Evolutionary conservation across 2,329 filamentous ascomycete genomes (phyloP).

Genomic region (Diplodia mutila): DNA sequence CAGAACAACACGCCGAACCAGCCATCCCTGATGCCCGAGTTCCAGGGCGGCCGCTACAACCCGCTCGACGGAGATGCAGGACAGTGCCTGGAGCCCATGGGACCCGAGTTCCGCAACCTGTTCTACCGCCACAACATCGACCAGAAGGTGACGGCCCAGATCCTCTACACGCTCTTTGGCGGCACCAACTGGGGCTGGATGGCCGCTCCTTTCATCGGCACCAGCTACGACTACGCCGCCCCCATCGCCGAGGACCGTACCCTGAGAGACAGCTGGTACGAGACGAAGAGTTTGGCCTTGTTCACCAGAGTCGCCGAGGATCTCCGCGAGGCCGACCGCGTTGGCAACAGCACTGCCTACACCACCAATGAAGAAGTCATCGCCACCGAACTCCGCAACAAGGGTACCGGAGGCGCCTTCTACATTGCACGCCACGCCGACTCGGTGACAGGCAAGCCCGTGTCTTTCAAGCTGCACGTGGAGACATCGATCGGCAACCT

Average conservation of each 20-base stretch:
- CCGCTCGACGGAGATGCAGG: constrained; percentile 64
- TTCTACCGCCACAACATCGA: constrained; percentile 67
- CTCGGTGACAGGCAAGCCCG: constrained; percentile 55
- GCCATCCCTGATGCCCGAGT: constrained; percentile 61
- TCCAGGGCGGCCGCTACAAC: constrained; percentile 64
- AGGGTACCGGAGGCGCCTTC: constrained; percentile 60
- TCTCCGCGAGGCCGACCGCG: constrained; percentile 58
- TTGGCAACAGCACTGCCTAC: constrained; percentile 54
- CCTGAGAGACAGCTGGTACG: constrained; percentile 64
- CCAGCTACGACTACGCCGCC: constrained; percentile 66
- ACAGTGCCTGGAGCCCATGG: constrained; percentile 59
- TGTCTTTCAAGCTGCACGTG: constrained; percentile 60
- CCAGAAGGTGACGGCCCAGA: constrained; percentile 63
- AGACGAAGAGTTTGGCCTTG: constrained; percentile 64
- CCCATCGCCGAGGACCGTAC: constrained; percentile 64
- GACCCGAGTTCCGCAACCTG: constrained; percentile 64
- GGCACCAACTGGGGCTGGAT: constrained; percentile 67
- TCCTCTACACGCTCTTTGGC: constrained; percentile 67
- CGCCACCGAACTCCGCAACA: constrained; percentile 63
- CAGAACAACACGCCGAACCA: constrained; percentile 47
- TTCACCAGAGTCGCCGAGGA: constrained; percentile 64
- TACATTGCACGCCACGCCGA: constrained; percentile 62
- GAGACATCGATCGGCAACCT: constrained; percentile 60
- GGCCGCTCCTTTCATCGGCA: constrained; percentile 61
- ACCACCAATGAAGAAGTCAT: constrained; percentile 57